Base-by-base conservation (phyloP, 148 eudicot species). In the Polygonum aviculare region DNA sequence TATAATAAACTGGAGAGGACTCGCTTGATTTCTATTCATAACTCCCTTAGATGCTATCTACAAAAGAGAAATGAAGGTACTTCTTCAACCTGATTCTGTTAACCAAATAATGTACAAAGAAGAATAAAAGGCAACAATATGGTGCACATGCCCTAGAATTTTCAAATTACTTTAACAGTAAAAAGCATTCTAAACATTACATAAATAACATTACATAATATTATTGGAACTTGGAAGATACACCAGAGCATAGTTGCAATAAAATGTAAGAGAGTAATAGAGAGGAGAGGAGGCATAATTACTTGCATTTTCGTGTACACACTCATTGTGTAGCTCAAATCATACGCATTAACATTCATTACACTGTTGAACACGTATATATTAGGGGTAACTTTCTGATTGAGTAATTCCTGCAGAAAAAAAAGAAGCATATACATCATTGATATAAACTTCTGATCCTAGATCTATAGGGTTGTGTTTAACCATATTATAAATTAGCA, bases 351-450 rank as follows among this genome's bases (percentile, higher is more conserved):
- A 73, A 89, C 98, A 80, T 92, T 94, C 96, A 94, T 94, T 63
- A 94, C 91, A 79, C 98, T 94, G 87, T 94, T 94, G 90, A 90
- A 87, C 40, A 94, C 97, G 80, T 84, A 89, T 21, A 88, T 81
- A 76, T 94, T 92, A 72, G 98, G 98, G 77, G 81, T 89, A 54
- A 89, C 77, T 69, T 89, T 89, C 77, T 82, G 78, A 40, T 79
- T 83, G 41, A 85, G 85, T 78, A 94, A 86, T 47, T 84, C 98
- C 98, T 92, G 94, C 79, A 83, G 75, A 22, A 79, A 78, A 45
- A 12, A 69, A 38, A 16, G n/a, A 67, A 54, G 39, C 57, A 62
- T 6, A 33, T 26, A 22, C 73, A 49, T 11, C 14, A 12, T 36
- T 36, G 10, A 41, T 16, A 75, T 16, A 75, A 12, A 39, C 41